Evolutionary conservation across 805 yeast species (phyloP).

Genomic region (Debaryomyces hansenii): DNA sequence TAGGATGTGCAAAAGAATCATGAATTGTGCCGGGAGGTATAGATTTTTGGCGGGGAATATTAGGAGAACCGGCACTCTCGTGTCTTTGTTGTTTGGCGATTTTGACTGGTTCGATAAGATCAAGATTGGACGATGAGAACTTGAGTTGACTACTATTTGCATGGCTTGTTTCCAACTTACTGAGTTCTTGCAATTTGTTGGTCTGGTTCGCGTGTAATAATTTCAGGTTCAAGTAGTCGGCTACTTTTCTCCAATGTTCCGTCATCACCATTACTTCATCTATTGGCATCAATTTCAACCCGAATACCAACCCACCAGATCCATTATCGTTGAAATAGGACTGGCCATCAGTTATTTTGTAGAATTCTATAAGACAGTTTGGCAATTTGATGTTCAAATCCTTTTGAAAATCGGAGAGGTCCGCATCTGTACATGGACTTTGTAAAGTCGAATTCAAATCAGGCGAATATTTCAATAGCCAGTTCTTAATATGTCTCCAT

Average conservation of each 20-base stretch:
- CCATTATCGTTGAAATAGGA: conserved; percentile 68
- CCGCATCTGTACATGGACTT: conserved; percentile 77
- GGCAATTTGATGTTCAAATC: conserved; percentile 79
- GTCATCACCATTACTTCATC: conserved; percentile 82
- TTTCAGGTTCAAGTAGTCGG: conserved; percentile 37
- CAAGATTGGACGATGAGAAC: conserved; percentile 8
- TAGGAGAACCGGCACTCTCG: not conserved
- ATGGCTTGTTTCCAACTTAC: conserved; percentile 22
- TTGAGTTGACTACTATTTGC: conserved; percentile 8
- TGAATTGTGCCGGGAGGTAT: conserved; percentile 77
- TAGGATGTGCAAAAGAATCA: conserved; percentile 79
- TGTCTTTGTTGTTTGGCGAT: conserved; percentile 2
- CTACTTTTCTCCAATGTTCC: conserved; percentile 79
- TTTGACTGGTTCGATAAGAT: conserved; percentile 2
- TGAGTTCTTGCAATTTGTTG: conserved; percentile 16
- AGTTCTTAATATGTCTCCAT: conserved; percentile 86
- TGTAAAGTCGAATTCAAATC: conserved; percentile 79
- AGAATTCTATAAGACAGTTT: conserved; percentile 75
- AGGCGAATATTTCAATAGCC: conserved; percentile 77
- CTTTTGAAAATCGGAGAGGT: conserved; percentile 77
- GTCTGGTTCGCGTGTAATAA: conserved; percentile 19
- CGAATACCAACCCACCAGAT: conserved; percentile 71
- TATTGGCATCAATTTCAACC: conserved; percentile 74
- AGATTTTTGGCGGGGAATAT: conserved; percentile 52
- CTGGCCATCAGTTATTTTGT: conserved; percentile 89